Evolutionary conservation across 352 stramenopile species (phyloP), one percentile per base, ranked within the genome.

Genomic region (Pythium guiyangense): DNA sequence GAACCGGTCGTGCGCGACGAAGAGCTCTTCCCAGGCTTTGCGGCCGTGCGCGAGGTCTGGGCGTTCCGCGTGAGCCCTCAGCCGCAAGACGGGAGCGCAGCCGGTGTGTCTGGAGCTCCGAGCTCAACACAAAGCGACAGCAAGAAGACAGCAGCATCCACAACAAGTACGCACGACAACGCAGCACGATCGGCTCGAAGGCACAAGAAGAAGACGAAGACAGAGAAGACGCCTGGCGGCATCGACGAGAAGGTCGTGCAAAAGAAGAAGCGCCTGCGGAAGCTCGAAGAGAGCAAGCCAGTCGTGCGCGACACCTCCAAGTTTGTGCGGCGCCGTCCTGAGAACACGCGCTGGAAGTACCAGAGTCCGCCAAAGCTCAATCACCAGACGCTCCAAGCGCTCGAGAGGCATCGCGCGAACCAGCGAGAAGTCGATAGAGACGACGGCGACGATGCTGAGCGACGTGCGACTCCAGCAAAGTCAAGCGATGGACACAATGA

Each of bases 301-400:
- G 51, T 43, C 15, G 40, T 14, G 43, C 57, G 57, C 26, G 17
- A 66, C 18, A 29, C 49, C 20, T 68, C 61, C 2, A 75, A 75
- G 26, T 90, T 84, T 27, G 79, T 93, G 34, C 69, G 76, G 11
- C 63, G 80, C 4, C 71, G 83, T 43, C 57, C 67, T 3, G 83
- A 91, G 44, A 93, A 90, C 66, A 75, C 80, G 29, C 73, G 74
- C 12, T 89, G 77, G 74, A 84, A 74, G 40, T 85, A 79, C 43
- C 64, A 64, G 46, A 90, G 83, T 46, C 78, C 83, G 2, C 78
- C 77, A 1, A 79, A 82, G 39, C 62, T 92, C 25, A 81, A 88
- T 29, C 67, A 57, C 6, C 56, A 64, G 14, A 81, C 59, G 0
- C 52, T 89, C 6, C 35, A 47, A 2, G 43, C 47, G 31, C 59